A percentile compares a stretch with the other conserved stretches of the same genome.
Conservation (phyloP, 495 filamentous ascomycete species). For the Xylaria telfairii region DNA sequence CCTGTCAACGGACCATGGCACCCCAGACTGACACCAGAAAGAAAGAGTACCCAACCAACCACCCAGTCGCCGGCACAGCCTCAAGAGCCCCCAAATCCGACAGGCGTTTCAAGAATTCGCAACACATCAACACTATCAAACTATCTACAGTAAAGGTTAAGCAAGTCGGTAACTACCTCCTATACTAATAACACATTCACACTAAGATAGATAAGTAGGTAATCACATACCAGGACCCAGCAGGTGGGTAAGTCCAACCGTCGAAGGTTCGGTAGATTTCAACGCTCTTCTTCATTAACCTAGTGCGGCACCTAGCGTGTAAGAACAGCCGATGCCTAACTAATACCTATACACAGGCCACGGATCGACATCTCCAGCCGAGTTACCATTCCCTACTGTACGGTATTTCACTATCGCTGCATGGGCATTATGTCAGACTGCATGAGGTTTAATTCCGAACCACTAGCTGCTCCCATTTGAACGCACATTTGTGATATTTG, state of each 20-base stretch:
- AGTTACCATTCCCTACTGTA: background rate
- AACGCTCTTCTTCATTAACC: background rate
- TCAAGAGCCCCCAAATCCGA: background rate
- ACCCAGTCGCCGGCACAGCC: constrained; percentile 16
- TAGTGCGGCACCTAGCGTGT: background rate
- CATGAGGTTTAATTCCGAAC: background rate
- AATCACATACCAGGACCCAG: too few relatives aligned
- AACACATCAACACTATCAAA: background rate
- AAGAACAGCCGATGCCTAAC: background rate
- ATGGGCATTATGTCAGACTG: background rate
- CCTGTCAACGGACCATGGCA: background rate
- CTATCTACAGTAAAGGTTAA: too few relatives aligned
- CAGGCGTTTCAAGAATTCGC: background rate
- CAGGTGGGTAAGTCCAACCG: too few relatives aligned
- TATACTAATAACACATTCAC: too few relatives aligned
- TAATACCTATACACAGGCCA: background rate
- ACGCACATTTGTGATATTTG: constrained; percentile 1
- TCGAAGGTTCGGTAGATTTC: background rate
- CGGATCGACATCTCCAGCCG: background rate
- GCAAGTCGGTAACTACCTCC: too few relatives aligned
- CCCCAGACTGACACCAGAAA: too few relatives aligned
- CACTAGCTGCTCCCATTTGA: background rate
- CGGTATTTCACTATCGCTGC: background rate
- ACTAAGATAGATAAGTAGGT: too few relatives aligned
- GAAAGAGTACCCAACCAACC: background rate